Evolutionary conservation across 208 protist species (phyloP).

Genomic region (Acanthamoeba castellanii): DNA sequence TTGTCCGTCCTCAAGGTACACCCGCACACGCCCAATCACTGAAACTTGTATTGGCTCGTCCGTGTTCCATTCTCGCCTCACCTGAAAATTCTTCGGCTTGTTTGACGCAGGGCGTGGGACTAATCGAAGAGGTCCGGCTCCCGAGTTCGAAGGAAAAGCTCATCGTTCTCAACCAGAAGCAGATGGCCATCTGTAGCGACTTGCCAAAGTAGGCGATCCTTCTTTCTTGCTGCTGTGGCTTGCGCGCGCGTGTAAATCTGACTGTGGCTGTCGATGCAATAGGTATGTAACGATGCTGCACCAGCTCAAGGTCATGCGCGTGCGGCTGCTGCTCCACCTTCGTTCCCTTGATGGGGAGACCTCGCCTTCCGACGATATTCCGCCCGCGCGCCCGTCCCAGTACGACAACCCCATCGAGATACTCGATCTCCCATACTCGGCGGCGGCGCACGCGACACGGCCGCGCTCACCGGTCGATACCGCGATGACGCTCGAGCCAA

Average conservation of each 20-base stretch:
- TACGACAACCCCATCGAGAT: not conserved
- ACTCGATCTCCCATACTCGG: no score
- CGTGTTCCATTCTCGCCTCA: not conserved
- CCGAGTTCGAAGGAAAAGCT: not conserved
- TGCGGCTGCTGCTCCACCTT: not conserved
- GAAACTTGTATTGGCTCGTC: not conserved
- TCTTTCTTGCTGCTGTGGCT: not conserved
- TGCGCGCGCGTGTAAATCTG: not conserved
- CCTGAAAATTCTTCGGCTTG: not conserved
- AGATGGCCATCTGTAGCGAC: not conserved
- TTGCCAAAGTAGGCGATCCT: not conserved
- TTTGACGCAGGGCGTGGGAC: not conserved
- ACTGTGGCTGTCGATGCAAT: not conserved
- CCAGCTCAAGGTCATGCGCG: constrained; percentile 8
- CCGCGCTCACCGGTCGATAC: no score
- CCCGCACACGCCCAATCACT: not conserved
- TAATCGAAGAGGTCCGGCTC: not conserved
- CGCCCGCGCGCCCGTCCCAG: not conserved
- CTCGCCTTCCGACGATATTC: no score
- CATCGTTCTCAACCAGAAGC: not conserved
- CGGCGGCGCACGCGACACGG: no score
- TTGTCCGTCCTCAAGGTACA: constrained; percentile 14
- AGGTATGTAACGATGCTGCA: not conserved
- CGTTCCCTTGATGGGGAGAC: not conserved
- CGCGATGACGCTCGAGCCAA: no score